A percentile compares a stretch with the other conserved stretches of the same genome.
Evolutionary conservation across 371 early-diverging fungal genomes (phyloP).

Genomic region (Mortierella sp.): DNA sequence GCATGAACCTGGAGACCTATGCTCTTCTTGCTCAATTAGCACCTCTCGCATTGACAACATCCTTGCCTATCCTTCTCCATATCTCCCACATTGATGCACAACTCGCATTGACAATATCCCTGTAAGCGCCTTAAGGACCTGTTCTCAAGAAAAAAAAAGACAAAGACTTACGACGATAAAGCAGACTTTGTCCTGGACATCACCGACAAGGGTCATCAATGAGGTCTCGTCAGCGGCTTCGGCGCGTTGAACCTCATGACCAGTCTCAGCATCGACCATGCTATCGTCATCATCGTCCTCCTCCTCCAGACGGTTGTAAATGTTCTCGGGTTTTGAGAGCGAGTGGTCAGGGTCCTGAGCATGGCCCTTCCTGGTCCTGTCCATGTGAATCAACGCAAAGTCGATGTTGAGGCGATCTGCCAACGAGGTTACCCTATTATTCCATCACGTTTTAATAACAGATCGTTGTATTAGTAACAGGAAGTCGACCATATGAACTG

Average conservation of each 20-base stretch:
- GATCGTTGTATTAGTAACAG: not conserved
- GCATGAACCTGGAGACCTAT: not conserved
- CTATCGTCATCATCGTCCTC: constrained; percentile 67
- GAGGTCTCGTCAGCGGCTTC: constrained; percentile 52
- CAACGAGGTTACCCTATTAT: constrained; percentile 89
- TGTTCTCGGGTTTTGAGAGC: constrained; percentile 62
- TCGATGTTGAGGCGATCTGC: constrained; percentile 95
- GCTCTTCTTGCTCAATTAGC: not conserved
- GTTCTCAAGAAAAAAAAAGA: not conserved
- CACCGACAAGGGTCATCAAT: constrained; percentile 89
- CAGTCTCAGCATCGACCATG: constrained; percentile 58
- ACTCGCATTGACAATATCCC: not conserved
- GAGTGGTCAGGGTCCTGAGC: constrained; percentile 70
- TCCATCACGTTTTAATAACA: not conserved
- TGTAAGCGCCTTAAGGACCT: no score
- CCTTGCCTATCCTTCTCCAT: no score
- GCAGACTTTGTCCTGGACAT: constrained; percentile 90
- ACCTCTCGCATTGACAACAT: no score
- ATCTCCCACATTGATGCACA: not conserved
- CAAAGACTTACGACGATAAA: constrained; percentile 83
- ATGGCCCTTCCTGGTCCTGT: constrained; percentile 74
- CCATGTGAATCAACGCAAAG: constrained; percentile 97
- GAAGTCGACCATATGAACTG: not conserved
- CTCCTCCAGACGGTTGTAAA: constrained; percentile 44
- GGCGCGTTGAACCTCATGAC: constrained; percentile 41